Conservation (phyloP, 129 eudicot species). For the Flaveria bidentis region DNA sequence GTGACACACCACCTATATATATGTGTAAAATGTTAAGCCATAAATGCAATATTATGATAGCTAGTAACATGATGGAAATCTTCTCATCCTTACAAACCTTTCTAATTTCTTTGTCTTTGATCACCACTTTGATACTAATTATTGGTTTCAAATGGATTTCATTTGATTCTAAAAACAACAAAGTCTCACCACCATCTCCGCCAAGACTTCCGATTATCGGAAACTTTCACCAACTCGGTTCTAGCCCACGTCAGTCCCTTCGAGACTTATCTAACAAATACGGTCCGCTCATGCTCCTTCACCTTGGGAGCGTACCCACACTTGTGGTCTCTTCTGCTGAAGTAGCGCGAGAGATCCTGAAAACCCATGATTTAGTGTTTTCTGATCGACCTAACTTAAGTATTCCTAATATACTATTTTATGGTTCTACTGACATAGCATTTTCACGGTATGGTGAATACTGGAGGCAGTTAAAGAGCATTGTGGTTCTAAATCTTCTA, state of each 20-base stretch:
- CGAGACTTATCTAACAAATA: not conserved
- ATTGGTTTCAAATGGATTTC: constrained; percentile 1
- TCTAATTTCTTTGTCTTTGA: not conserved
- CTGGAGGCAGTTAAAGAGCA: constrained; percentile 1
- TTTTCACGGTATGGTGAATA: constrained; percentile 1
- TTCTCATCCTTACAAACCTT: not conserved
- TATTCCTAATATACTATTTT: constrained; percentile 1
- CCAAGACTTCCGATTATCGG: not conserved
- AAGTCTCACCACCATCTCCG: not conserved
- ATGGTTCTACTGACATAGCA: not conserved
- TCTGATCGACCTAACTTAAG: constrained; percentile 1
- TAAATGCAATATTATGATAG: not conserved
- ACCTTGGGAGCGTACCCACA: not conserved
- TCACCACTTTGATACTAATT: not conserved
- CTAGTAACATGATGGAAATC: not conserved
- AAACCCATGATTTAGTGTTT: constrained; percentile 1
- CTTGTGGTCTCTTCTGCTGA: not conserved
- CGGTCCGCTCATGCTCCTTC: constrained; percentile 10
- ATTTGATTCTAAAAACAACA: not conserved
- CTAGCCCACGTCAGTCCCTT: not conserved
- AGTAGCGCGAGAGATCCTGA: not conserved
- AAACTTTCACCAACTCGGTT: not conserved
- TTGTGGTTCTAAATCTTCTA: constrained; percentile 1
- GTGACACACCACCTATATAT: not conserved
- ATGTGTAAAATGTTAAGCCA: not conserved